A percentile compares a stretch with the other conserved stretches of the same genome.
These are phyloP conservation scores for Sarcocystis neurona DNA, from an alignment of 169 alveolate genomes.

Conservation along the genomic window DNA sequence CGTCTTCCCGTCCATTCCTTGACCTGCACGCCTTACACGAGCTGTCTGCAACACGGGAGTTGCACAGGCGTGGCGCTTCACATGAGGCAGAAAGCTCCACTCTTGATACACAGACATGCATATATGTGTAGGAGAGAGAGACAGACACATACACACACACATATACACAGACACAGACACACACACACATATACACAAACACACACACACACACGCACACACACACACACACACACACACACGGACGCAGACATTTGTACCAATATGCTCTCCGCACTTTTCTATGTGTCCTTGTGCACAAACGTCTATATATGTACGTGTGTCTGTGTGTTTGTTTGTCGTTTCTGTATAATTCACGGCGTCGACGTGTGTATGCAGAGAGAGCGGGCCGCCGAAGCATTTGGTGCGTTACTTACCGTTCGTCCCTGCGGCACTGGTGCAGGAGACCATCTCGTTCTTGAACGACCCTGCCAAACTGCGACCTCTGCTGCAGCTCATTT, in stretches of 20 bases:
- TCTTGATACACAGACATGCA: background rate
- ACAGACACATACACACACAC: too few species aligned
- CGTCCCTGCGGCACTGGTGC: conserved; percentile 13
- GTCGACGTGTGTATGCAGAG: background rate
- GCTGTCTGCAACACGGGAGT: too few species aligned
- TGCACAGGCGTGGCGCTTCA: background rate
- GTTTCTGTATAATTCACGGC: background rate
- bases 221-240: too few species aligned
- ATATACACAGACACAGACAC: too few species aligned
- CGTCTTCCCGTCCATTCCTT: background rate
- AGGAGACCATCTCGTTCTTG: conserved; percentile 8
- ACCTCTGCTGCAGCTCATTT: background rate
- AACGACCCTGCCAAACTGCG: conserved; percentile 3
- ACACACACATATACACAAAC: too few species aligned
- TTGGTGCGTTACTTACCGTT: conserved; percentile 17
- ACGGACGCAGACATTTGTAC: too few species aligned
- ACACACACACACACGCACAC: too few species aligned
- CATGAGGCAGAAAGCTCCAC: background rate
- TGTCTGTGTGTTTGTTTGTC: background rate
- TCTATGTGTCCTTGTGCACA: too few species aligned
- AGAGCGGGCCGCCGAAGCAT: conserved; percentile 26
- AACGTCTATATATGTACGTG: background rate
- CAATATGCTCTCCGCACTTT: too few species aligned
- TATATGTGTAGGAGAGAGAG: too few species aligned
- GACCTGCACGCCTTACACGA: background rate